phyloP scores from a whole-genome alignment of 2,329 filamentous ascomycete genomes.

The Didymella sp. region DNA sequence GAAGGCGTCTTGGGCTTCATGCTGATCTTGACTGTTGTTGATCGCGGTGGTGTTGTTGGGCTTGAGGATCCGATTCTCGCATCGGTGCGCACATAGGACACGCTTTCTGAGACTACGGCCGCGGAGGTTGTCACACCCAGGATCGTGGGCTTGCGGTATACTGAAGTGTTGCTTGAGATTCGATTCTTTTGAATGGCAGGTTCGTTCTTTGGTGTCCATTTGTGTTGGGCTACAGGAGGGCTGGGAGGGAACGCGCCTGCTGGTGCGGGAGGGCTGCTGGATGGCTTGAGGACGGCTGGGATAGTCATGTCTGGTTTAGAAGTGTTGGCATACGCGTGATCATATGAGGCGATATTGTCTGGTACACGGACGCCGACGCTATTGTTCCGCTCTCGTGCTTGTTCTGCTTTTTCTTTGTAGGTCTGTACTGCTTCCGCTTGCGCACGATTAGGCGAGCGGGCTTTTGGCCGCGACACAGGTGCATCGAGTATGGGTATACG shows the following conservation, averaged over 20 bases:
- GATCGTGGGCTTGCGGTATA: constrained; percentile 22
- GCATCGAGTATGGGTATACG: constrained; percentile 38
- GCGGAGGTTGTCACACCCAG: constrained; percentile 8
- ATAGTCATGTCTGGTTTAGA: constrained; percentile 3
- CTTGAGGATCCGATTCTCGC: constrained; percentile 21
- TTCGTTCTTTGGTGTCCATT: constrained; percentile 18
- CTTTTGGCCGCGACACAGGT: constrained; percentile 24
- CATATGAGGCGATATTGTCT: constrained; percentile 36
- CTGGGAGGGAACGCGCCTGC: constrained; percentile 39
- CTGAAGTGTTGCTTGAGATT: constrained; percentile 15
- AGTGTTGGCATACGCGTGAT: constrained; percentile 29
- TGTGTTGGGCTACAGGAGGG: constrained; percentile 30
- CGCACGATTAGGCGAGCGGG: constrained; percentile 23
- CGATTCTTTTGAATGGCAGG: constrained; percentile 2
- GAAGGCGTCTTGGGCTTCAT: constrained; percentile 24
- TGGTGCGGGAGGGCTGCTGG: constrained; percentile 22
- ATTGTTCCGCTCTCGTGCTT: constrained; percentile 34
- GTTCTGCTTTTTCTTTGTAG: constrained; percentile 38
- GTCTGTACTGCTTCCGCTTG: constrained; percentile 40
- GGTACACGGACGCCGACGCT: constrained; percentile 34
- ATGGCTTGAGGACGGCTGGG: constrained; percentile 16
- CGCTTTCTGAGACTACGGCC: constrained; percentile 5
- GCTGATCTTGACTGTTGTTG: constrained; percentile 31
- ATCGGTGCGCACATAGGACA: constrained; percentile 14
- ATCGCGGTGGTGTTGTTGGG: constrained; percentile 15